These are phyloP conservation scores for Lecanicillium sp. DNA, from an alignment of 2,329 filamentous ascomycete genomes.

Conservation along the genomic window DNA sequence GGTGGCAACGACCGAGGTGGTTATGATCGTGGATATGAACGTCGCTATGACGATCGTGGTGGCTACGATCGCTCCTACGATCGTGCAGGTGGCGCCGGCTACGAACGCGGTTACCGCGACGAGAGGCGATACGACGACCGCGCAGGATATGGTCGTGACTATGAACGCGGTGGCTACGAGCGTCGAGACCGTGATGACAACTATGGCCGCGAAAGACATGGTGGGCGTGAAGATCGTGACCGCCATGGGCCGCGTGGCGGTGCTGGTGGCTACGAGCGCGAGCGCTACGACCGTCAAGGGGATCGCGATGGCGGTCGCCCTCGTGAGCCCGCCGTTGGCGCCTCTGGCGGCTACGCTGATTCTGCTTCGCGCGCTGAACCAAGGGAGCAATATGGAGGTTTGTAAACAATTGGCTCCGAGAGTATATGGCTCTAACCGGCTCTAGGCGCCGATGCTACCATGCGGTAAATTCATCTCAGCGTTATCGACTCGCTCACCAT, in stretches of 20 bases:
- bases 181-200: conserved; percentile 31
- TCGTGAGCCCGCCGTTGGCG: conserved; percentile 32
- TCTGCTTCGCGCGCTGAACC: conserved; percentile 36
- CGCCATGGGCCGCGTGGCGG: conserved; percentile 33
- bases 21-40: conserved; percentile 36
- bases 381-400: conserved; percentile 40
- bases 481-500: background rate
- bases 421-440: conserved; percentile 22
- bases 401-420: conserved; percentile 15
- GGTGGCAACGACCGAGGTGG: conserved; percentile 34
- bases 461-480: conserved; percentile 18
- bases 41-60: conserved; percentile 24
- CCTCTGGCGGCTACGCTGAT: conserved; percentile 34
- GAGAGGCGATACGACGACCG: conserved; percentile 16
- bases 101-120: conserved; percentile 35
- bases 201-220: conserved; percentile 34
- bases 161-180: conserved; percentile 44
- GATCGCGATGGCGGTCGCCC: conserved; percentile 36
- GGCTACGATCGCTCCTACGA: conserved; percentile 34
- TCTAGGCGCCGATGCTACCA: conserved; percentile 27
- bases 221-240: conserved; percentile 41
- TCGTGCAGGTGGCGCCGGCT: conserved; percentile 10
- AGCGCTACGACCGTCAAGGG: conserved; percentile 42
- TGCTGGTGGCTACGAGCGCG: conserved; percentile 41
- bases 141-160: conserved; percentile 49